A percentile compares a stretch with the other conserved stretches of the same genome.
These are phyloP conservation scores for Russula earlei DNA, from an alignment of 768 basidiomycete genomes.

Conservation along the genomic window DNA sequence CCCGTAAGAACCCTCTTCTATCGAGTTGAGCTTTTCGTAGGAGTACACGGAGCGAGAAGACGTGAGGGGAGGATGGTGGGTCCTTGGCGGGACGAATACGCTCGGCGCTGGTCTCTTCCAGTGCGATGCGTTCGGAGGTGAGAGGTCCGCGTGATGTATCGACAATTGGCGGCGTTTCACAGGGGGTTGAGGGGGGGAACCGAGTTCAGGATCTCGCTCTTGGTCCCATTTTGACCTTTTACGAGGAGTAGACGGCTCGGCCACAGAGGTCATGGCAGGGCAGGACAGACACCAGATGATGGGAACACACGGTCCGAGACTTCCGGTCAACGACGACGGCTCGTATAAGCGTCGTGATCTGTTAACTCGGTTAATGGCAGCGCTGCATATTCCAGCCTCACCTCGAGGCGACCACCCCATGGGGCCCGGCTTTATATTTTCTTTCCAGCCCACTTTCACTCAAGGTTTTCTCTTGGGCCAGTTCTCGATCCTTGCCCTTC, in stretches of 20 bases:
- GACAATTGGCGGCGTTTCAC: constrained; percentile 49
- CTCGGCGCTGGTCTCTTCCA: constrained; percentile 31
- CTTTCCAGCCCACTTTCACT: constrained; percentile 83
- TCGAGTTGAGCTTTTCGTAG: constrained; percentile 93
- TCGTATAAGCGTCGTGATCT: too few relatives aligned
- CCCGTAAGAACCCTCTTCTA: constrained; percentile 97
- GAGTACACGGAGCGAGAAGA: constrained; percentile 90
- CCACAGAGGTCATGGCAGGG: neutral
- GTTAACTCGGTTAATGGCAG: too few relatives aligned
- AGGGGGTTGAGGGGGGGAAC: constrained; percentile 31
- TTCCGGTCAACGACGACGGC: too few relatives aligned
- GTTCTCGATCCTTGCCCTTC: constrained; percentile 71
- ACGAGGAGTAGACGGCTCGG: constrained; percentile 32
- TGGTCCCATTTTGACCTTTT: constrained; percentile 73
- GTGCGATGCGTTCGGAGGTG: constrained; percentile 21
- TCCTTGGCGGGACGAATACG: constrained; percentile 65
- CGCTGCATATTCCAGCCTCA: too few relatives aligned
- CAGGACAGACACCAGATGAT: neutral
- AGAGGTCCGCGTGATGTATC: constrained; percentile 23
- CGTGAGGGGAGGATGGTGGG: constrained; percentile 64
- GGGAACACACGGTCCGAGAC: neutral
- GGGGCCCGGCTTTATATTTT: constrained; percentile 48
- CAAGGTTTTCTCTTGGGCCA: constrained; percentile 92
- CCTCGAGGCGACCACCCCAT: neutral
- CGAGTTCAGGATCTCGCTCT: constrained; percentile 35